These are phyloP conservation scores for Rhodotorula graminis DNA, from an alignment of 768 basidiomycete genomes.

Conservation along the genomic window DNA sequence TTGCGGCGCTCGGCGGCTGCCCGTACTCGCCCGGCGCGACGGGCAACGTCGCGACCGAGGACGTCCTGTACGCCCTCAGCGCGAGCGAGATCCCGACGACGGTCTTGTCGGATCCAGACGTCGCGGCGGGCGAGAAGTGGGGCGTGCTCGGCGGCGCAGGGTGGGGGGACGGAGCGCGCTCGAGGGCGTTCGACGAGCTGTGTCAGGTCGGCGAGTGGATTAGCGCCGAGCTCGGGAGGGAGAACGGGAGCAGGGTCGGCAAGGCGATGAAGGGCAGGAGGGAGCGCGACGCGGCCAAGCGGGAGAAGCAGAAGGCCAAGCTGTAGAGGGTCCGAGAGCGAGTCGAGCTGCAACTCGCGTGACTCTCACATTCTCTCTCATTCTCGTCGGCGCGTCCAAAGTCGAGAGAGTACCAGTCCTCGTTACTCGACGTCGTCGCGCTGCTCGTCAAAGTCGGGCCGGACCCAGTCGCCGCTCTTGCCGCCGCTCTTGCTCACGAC, in stretches of 20 bases:
- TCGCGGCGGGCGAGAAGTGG: neutral
- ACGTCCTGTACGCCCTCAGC: conserved; percentile 69
- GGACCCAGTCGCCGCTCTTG: conserved; percentile 62
- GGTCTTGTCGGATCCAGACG: conserved; percentile 38
- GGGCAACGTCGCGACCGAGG: conserved; percentile 88
- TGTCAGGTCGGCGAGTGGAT: conserved; percentile 32
- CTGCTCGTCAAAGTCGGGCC: neutral
- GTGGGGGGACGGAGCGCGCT: neutral
- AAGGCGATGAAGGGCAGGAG: conserved; percentile 17
- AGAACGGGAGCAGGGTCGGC: conserved; percentile 34
- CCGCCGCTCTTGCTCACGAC: conserved; percentile 70
- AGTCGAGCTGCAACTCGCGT: too few relatives aligned
- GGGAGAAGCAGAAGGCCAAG: conserved; percentile 15
- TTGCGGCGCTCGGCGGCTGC: conserved; percentile 89
- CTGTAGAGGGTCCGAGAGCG: neutral
- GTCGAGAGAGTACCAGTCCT: too few relatives aligned
- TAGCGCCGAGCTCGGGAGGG: conserved; percentile 18
- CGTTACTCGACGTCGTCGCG: neutral
- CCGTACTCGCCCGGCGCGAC: conserved; percentile 95
- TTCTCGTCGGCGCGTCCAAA: too few relatives aligned
- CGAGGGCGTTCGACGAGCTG: conserved; percentile 18
- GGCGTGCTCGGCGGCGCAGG: neutral
- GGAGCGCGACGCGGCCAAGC: conserved; percentile 1
- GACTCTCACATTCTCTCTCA: neutral
- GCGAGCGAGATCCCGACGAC: conserved; percentile 59